phyloP scores from a whole-genome alignment of 1,139 yeast species.

The Wickerhamomyces sp. region DNA sequence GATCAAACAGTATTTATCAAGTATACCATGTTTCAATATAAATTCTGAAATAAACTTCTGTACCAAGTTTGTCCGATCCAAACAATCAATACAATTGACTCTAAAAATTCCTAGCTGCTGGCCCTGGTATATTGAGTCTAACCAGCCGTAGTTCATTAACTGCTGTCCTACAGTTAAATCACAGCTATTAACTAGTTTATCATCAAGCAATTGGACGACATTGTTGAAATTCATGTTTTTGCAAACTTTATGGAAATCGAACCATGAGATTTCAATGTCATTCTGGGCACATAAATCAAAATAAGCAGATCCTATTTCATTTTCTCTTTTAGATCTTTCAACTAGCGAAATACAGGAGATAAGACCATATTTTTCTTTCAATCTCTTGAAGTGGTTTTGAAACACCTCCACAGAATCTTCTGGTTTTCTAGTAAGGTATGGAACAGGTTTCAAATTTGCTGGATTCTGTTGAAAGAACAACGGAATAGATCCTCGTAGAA shows the following conservation, averaged over 20 bases:
- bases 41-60: constrained; percentile 30
- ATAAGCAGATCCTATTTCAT: constrained; percentile 31
- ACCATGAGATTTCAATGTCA: constrained; percentile 33
- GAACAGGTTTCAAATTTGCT: constrained; percentile 41
- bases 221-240: constrained; percentile 36
- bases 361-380: constrained; percentile 24
- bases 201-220: constrained; percentile 27
- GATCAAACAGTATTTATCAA: constrained; percentile 18
- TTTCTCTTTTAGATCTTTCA: constrained; percentile 33
- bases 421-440: constrained; percentile 28
- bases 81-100: constrained; percentile 39
- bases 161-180: constrained; percentile 13
- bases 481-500: constrained; percentile 44
- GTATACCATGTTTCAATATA: constrained; percentile 24
- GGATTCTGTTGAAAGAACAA: constrained; percentile 49
- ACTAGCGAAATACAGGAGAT: constrained; percentile 33
- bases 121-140: constrained; percentile 19
- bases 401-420: constrained; percentile 28
- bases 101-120: constrained; percentile 34
- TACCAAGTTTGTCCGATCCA: constrained; percentile 40
- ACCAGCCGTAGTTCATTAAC: constrained; percentile 28
- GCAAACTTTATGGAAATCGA: constrained; percentile 39
- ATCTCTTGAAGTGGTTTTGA: constrained; percentile 27
- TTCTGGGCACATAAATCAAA: constrained; percentile 21
- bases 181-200: constrained; percentile 19